Base-by-base conservation (phyloP, 1,284 basidiomycete species). In the Porogramme epimiltina region DNA sequence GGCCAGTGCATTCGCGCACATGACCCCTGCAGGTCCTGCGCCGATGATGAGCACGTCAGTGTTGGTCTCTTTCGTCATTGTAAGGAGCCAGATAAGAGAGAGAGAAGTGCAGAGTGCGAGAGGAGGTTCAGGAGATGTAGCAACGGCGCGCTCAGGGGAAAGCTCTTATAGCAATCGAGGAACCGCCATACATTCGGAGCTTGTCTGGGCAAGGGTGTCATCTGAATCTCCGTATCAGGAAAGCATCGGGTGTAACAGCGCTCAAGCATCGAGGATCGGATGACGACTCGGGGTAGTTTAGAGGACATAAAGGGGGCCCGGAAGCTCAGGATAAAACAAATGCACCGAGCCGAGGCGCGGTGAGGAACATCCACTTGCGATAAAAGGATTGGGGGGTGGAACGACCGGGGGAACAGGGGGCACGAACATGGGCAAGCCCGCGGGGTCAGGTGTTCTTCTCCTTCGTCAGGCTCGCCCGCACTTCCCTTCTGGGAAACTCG, bases 1-100 rank as follows among this genome's bases (percentile, higher is more conserved):
- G 3, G 77, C 77, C 26, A 89, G 76, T 3, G 80, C 85, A 62
- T 85, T 82, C 25, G 79, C 79, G 52, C 81, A 84, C 81, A 87
- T 80, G 6, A 83, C 61, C 8, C 83, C 82, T 2, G 82, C 79
- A 10, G 82, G 82, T 37, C 81, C 81, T 10, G 79, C 80, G 19
- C 81, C 81, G 19, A 82, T 68, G 48, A 85, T 65, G 49, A 84
- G 73, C 24, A 84, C 80, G 62, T 84, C 83, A 33, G 81, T 78
- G 2, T 70, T 51, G 58, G 24, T 48, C 23, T 53, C 34, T 37
- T 51, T 41, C 9, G 46, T 26, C 3, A 49, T 15, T 5, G 33
- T 15, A 25, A 28, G 50, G n/a, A n/a, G 16, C n/a, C 13, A 8
- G 43, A 16, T 19, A 22, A 1, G 23, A 31, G 28, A 37, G 42